These are phyloP conservation scores for Fusarium sp. DNA, from an alignment of 2,329 filamentous ascomycete genomes.

Conservation along the genomic window DNA sequence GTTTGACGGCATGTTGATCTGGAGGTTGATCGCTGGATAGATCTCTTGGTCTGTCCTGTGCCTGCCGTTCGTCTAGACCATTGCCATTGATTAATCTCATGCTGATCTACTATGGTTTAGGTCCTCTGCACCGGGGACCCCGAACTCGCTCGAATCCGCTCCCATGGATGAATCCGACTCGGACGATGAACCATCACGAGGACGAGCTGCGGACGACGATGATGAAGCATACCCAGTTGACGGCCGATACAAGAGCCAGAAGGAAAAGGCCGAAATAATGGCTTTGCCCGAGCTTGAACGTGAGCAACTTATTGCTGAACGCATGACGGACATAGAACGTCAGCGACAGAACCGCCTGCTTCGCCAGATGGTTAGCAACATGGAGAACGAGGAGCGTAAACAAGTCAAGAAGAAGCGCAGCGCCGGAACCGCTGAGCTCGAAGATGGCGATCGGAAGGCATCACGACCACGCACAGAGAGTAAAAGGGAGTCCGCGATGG, in stretches of 20 bases:
- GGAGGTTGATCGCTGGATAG: background rate
- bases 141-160: slow-evolving; percentile 81
- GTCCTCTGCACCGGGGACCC: slow-evolving; percentile 77
- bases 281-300: slow-evolving; percentile 90
- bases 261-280: slow-evolving; percentile 84
- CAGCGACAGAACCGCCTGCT: slow-evolving; percentile 86
- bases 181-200: slow-evolving; percentile 62
- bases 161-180: slow-evolving; percentile 93
- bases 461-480: slow-evolving; percentile 74
- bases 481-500: slow-evolving; percentile 73
- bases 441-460: slow-evolving; percentile 80
- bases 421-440: slow-evolving; percentile 81
- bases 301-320: slow-evolving; percentile 90
- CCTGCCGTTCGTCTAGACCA: background rate
- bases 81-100: background rate
- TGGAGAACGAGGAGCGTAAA: slow-evolving; percentile 72
- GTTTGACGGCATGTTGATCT: background rate
- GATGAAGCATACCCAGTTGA: slow-evolving; percentile 86
- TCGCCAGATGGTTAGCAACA: slow-evolving; percentile 78
- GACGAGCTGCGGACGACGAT: slow-evolving; percentile 64
- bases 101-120: slow-evolving; percentile 59
- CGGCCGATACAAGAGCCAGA: slow-evolving; percentile 81
- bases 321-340: slow-evolving; percentile 84
- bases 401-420: slow-evolving; percentile 77
- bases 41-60: background rate